A percentile compares a stretch with the other conserved stretches of the same genome.
Evolutionary conservation across 495 filamentous ascomycete genomes (phyloP).

Genomic region (Lichina pygmaea): DNA sequence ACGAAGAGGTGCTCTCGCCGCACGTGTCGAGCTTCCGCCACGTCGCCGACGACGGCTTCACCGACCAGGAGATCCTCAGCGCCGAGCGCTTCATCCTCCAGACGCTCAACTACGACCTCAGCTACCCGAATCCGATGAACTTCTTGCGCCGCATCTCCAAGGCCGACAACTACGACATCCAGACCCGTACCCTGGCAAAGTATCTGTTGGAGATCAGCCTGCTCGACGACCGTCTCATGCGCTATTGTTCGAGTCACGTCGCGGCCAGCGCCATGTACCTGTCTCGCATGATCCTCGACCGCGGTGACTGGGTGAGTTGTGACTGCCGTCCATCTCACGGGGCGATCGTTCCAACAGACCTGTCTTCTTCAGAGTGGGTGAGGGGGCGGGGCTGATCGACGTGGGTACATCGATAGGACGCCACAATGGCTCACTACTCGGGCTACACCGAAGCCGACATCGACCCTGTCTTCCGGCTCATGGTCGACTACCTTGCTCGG

Average conservation of each 20-base stretch:
- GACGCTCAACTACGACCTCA: conserved; percentile 85
- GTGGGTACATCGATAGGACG: conserved; percentile 29
- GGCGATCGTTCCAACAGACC: neutral
- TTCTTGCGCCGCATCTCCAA: conserved; percentile 95
- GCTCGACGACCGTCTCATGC: conserved; percentile 77
- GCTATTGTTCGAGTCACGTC: conserved; percentile 62
- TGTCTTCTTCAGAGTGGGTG: neutral
- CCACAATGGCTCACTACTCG: conserved; percentile 72
- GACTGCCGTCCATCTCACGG: neutral
- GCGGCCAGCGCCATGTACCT: conserved; percentile 89
- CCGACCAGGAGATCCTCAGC: conserved; percentile 86
- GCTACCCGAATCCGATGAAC: conserved; percentile 98
- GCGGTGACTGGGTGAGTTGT: conserved; percentile 62
- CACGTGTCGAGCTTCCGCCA: conserved; percentile 92
- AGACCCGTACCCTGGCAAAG: conserved; percentile 87
- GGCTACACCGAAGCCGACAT: conserved; percentile 86
- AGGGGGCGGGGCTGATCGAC: neutral
- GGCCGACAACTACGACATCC: conserved; percentile 92
- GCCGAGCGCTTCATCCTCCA: conserved; percentile 81
- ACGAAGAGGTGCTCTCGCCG: conserved; percentile 90
- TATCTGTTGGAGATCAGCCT: conserved; percentile 97
- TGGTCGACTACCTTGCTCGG: conserved; percentile 80
- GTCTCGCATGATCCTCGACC: conserved; percentile 62
- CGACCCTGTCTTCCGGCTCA: conserved; percentile 68
- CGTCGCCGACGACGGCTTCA: conserved; percentile 89